Evolutionary conservation across 129 eudicot genomes (phyloP).

Genomic region (Pittosporum tobira): DNA sequence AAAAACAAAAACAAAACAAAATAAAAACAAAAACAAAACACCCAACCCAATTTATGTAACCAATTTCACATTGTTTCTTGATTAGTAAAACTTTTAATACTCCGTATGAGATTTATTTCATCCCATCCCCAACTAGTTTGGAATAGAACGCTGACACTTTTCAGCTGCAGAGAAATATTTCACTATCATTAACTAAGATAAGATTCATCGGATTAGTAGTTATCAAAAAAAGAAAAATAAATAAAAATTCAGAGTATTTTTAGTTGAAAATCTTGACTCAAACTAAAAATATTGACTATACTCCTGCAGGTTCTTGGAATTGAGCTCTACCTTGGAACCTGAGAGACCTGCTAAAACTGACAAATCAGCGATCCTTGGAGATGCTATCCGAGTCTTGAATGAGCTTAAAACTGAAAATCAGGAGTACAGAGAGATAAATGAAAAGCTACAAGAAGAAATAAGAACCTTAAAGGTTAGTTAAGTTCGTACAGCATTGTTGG

Average conservation of each 20-base stretch:
- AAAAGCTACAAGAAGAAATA: slow-evolving; percentile 68
- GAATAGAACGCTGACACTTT: no score
- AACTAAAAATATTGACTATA: no score
- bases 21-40: no score
- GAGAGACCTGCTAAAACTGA: slow-evolving; percentile 69
- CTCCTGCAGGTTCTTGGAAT: slow-evolving; percentile 53
- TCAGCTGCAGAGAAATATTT: no score
- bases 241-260: background rate
- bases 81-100: no score
- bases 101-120: no score
- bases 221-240: background rate
- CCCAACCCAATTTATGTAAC: no score
- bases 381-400: slow-evolving; percentile 68
- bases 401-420: slow-evolving; percentile 67
- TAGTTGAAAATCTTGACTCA: background rate
- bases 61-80: no score
- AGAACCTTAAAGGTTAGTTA: slow-evolving; percentile 61
- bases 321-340: slow-evolving; percentile 76
- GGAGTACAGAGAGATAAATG: slow-evolving; percentile 54
- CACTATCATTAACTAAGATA: background rate
- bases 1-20: no score
- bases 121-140: no score
- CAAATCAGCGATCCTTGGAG: slow-evolving; percentile 68
- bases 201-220: background rate
- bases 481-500: background rate